Base-by-base conservation (phyloP, 352 stramenopile species). In the Phytophthora litchii region DNA sequence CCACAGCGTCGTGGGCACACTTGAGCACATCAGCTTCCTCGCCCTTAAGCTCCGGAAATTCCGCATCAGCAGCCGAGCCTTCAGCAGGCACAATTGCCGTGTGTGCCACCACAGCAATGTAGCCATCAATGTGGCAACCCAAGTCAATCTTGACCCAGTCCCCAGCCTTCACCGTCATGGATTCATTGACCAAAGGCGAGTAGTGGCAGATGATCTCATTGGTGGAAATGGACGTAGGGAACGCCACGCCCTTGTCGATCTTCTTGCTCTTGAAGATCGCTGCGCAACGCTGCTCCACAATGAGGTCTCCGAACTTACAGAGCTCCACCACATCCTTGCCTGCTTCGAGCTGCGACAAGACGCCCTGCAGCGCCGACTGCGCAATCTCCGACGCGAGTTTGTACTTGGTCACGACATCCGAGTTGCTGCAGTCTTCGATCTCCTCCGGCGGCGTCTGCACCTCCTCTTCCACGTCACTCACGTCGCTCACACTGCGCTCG, bases 121-220 rank as follows among this genome's bases (percentile, higher is more conserved):
- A 99, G 55, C 97, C 97, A 71, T 99, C 97, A 69, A 99, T 98
- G 87, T 99, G 97, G 76, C 96, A 99, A 49, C 97, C 98, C 38
- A 99, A 72, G 84, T 99, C 98, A 61, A 95, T 94, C 73, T 95
- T 95, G 62, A 95, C 87, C 85, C 85, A 94, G 73, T 95, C 87
- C 32, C 87, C 87, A 13, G 83, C 87, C 74, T 92, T 76, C 21
- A 95, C 60, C 29, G 36, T 61, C 36, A 88, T 43, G 20, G 86
- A 97, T 50, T 98, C 91, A 44, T 68, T 91, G n/a, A 80, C 54
- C 31, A 99, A 83, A 2, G 98, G 98, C 45, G 95, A 99, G 78
- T 92, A 97, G 83, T 99, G 98, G 82, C 97, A 99, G 40, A 99
- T 89, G 50, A 97, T 82, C 70, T 99, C 97, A 79, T 99, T 99